phyloP scores from a whole-genome alignment of 176 grass and related monocot genomes.

The Hordeum marinum region DNA sequence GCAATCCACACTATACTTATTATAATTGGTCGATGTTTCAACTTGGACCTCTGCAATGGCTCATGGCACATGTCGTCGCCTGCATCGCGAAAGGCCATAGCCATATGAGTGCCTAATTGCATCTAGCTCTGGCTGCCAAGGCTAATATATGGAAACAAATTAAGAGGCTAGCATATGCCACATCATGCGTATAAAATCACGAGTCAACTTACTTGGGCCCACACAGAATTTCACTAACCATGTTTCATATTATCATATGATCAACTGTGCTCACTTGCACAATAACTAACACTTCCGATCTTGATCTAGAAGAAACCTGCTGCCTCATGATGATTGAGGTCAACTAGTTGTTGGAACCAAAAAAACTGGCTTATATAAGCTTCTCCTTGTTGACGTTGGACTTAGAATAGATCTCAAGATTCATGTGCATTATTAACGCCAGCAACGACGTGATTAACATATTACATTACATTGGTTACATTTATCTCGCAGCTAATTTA shows the following conservation, averaged over 20 bases:
- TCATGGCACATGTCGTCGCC: conserved; percentile 17
- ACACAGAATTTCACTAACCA: conserved; percentile 35
- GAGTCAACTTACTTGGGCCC: conserved; percentile 44
- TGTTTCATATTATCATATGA: conserved; percentile 5
- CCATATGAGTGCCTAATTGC: not conserved
- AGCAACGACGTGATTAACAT: conserved; percentile 10
- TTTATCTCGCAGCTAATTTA: conserved; percentile 26
- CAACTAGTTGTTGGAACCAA: conserved; percentile 55
- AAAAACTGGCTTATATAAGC: conserved; percentile 32
- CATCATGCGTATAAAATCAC: conserved; percentile 19
- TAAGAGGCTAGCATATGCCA: not conserved
- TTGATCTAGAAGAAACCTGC: conserved; percentile 13
- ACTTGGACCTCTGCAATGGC: conserved; percentile 36
- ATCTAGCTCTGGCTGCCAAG: not conserved
- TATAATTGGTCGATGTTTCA: conserved; percentile 18
- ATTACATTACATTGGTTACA: not conserved
- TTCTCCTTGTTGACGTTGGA: conserved; percentile 31
- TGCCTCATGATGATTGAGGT: conserved; percentile 50
- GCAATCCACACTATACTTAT: not conserved
- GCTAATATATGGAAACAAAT: not conserved
- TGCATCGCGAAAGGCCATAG: not conserved
- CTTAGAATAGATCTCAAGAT: conserved; percentile 50
- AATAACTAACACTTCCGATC: conserved; percentile 14
- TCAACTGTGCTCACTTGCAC: conserved; percentile 17
- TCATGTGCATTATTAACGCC: conserved; percentile 5